Evolutionary conservation across 139 green algal species (phyloP), one percentile per base, ranked within the genome.

Genomic region (Chlamydomonas sphaeroides): DNA sequence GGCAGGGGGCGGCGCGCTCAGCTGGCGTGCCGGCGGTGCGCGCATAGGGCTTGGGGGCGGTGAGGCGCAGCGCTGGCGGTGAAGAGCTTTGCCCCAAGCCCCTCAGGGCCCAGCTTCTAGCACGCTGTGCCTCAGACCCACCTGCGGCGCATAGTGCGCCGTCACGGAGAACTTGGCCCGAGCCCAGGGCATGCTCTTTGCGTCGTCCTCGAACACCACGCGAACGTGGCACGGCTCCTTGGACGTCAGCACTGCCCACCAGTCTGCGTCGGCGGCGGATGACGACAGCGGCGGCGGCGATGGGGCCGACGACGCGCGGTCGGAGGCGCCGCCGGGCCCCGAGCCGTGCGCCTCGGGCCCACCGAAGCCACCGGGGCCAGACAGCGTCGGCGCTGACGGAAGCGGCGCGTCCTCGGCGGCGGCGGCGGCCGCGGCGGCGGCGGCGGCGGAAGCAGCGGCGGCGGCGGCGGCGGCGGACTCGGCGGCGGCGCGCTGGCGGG

Each of bases 81-180:
- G n/a, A n/a, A n/a, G n/a, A n/a, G n/a, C n/a, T n/a, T n/a, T n/a
- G n/a, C n/a, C n/a, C n/a, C n/a, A n/a, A n/a, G n/a, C n/a, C n/a
- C n/a, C n/a, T n/a, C n/a, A n/a, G n/a, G n/a, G n/a, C n/a, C n/a
- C n/a, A n/a, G n/a, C n/a, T n/a, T n/a, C n/a, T n/a, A n/a, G n/a
- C n/a, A n/a, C n/a, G n/a, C n/a, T n/a, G n/a, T n/a, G n/a, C n/a
- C n/a, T n/a, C n/a, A n/a, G n/a, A n/a, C n/a, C n/a, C n/a, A n/a
- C n/a, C n/a, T n/a, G 95, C 3, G 92, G 91, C 3, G 95, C 94
- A 78, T 92, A 98, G 86, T 97, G 97, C 0, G 91, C 92, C 0
- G 85, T 56, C 8, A 84, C 84, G 77, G 82, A 71, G 82, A 94
- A 91, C 39, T 84, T 86, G 36, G 88, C 90, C 15, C 87, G 70